Evolutionary conservation across 306 rosid species (phyloP), one percentile per base, ranked within the genome.

Genomic region (Spatholobus suberectus): DNA sequence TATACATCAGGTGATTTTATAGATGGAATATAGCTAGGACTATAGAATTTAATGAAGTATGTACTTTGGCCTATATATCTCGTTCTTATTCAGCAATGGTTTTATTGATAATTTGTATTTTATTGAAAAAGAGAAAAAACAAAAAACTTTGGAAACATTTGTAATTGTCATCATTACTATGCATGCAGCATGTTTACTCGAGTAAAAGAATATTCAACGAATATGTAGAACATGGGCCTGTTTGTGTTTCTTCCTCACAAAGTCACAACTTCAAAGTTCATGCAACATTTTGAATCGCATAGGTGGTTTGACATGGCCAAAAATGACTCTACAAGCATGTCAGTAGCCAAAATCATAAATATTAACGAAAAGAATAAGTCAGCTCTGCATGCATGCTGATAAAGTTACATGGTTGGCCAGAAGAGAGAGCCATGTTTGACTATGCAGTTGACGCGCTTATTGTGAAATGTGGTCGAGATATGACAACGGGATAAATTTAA

Each of bases 261-360:
- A n/a, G 57, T 58, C 44, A 44, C 7, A 76, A 10, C 2, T 26
- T 37, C 11, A 5, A 49, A 15, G 10, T 40, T 15, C 15, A 63
- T 46, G 62, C 37, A 46, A 47, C 14, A 67, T 37, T 37, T 54
- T 15, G 76, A 68, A 21, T 37, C 34, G 66, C 54, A 24, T 47
- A 34, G 20, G 6, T 7, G 6, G 24, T 27, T 49, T 79, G 76
- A 51, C 29, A 23, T 23, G 44, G 44, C 14, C 69, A 35, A 54
- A 51, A 24, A 69, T 41, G 83, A 54, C 83, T 52, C 76, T 69
- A 68, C 76, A 54, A 4, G 8, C 70, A 54, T 54, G 57, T 44
- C 57, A 68, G 8, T 1, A 38, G 70, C 83, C 83, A 76, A 58
- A 40, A 38, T 4, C 21, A 13, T 0, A 3, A 32, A 3, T 7